Evolutionary conservation across 148 eudicot species (phyloP).

Genomic region (Camellia japonica): DNA sequence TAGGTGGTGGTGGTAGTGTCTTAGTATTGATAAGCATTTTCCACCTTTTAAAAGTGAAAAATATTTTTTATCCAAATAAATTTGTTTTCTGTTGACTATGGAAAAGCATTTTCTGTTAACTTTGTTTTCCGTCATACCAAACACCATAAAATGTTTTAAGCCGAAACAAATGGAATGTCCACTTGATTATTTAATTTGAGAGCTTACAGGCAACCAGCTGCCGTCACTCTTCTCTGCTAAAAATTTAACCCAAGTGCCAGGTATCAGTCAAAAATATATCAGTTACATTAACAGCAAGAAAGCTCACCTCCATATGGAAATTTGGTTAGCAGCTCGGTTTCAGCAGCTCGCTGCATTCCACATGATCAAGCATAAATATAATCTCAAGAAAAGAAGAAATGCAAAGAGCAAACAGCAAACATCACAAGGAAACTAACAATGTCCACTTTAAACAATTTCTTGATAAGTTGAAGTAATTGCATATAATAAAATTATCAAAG

Average conservation of each 20-base stretch:
- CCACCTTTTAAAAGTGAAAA: too few relatives aligned
- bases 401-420: background rate
- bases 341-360: constrained; percentile 70
- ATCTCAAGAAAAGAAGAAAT: background rate
- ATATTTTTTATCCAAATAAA: too few relatives aligned
- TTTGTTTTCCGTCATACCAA: too few relatives aligned
- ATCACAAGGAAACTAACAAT: background rate
- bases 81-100: too few relatives aligned
- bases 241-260: background rate
- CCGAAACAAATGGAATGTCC: background rate
- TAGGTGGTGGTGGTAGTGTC: too few relatives aligned
- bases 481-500: too few relatives aligned
- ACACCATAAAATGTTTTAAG: too few relatives aligned
- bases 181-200: background rate
- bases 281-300: background rate
- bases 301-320: constrained; percentile 82
- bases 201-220: background rate
- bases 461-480: background rate
- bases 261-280: background rate
- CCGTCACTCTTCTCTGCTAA: background rate
- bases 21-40: too few relatives aligned
- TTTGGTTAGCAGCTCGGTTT: constrained; percentile 73
- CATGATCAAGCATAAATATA: background rate
- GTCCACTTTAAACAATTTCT: background rate
- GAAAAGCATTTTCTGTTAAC: too few relatives aligned